A percentile compares a stretch with the other conserved stretches of the same genome.
Evolutionary conservation across 2,329 filamentous ascomycete genomes (phyloP).

Genomic region (Fusarium nurragi): DNA sequence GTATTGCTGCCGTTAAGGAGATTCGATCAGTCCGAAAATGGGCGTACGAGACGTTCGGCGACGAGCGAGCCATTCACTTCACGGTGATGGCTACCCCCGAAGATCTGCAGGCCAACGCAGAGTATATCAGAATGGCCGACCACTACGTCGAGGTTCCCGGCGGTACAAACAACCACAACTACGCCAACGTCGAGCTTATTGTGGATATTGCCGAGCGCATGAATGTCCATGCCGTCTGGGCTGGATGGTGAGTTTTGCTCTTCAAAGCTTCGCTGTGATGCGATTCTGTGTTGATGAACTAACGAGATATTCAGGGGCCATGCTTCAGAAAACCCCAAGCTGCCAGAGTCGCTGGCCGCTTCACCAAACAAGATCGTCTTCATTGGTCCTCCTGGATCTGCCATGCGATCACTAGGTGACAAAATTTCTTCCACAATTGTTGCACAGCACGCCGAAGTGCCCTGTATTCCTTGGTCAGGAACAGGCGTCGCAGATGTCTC

Average conservation of each 20-base stretch:
- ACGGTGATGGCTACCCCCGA: conserved; percentile 99
- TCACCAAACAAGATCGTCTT: conserved; percentile 99
- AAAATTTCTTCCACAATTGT: conserved; percentile 99
- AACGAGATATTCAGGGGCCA: conserved; percentile 77
- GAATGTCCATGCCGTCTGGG: conserved; percentile 98
- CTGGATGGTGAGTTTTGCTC: conserved; percentile 79
- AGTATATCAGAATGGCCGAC: conserved; percentile 99
- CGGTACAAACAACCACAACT: conserved; percentile 99
- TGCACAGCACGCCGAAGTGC: conserved; percentile 93
- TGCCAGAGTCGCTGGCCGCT: conserved; percentile 93
- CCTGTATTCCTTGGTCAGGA: conserved; percentile 99
- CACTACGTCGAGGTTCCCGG: conserved; percentile 99
- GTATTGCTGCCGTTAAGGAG: conserved; percentile 99
- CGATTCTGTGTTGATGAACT: conserved; percentile 14
- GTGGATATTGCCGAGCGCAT: conserved; percentile 98
- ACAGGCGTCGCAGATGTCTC: conserved; percentile 85
- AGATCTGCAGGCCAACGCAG: conserved; percentile 95
- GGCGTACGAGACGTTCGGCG: conserved; percentile 99
- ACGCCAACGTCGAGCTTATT: conserved; percentile 99
- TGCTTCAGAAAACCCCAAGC: conserved; percentile 97
- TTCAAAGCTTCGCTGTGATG: background rate
- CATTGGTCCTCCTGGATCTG: conserved; percentile 96
- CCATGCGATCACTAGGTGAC: conserved; percentile 98
- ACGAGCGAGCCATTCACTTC: conserved; percentile 98
- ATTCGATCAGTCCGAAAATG: conserved; percentile 99